Base-by-base conservation (phyloP, 176 grass and related monocot species). In the Ananas comosus region DNA sequence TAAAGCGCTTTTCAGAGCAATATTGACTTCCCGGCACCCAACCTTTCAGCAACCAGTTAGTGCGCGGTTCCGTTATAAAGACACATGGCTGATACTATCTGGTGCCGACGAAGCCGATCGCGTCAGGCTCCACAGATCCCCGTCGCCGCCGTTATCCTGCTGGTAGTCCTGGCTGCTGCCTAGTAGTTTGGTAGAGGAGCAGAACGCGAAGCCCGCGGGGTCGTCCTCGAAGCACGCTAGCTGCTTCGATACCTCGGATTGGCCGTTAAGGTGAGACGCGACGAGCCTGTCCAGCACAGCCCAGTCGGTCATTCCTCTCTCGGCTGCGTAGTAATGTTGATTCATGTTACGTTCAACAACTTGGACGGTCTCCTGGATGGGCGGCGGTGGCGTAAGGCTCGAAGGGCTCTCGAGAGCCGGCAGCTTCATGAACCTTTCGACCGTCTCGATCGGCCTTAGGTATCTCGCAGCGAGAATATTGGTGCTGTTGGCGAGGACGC, bases 201-300 rank as follows among this genome's bases (percentile, higher is more conserved):
- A 86, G 83, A 65, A 88, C 48, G 79, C 72, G 56, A 88, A 74
- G 16, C 61, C 70, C 4, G 28, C 7, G 42, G 11, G 61, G 28
- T 63, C 49, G 24, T 65, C 78, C 16, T 91, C 83, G 71, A 87
- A 91, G 83, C 91, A 88, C 23, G 70, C 47, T 0, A 88, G 86
- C 54, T 75, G 85, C 48, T 79, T 78, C 0, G 78, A 63, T 14
- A 86, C n/a, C 22, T 96, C 88, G 53, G 80, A n/a, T n/a, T 84
- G 83, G 53, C 89, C 94, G 63, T 99, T 90, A 51, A 99, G 94
- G 75, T 99, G 94, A 1, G 87, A 99, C 1, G 94, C 93, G 8
- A 96, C 89, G 3, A 96, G 89, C 58, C 93, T 64, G 74, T 96
- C 93, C 83, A 92, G 83, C 65, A 83, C 87, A n/a, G 83, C 86